phyloP scores from a whole-genome alignment of 2,329 filamentous ascomycete genomes.

The Capronia americana region DNA sequence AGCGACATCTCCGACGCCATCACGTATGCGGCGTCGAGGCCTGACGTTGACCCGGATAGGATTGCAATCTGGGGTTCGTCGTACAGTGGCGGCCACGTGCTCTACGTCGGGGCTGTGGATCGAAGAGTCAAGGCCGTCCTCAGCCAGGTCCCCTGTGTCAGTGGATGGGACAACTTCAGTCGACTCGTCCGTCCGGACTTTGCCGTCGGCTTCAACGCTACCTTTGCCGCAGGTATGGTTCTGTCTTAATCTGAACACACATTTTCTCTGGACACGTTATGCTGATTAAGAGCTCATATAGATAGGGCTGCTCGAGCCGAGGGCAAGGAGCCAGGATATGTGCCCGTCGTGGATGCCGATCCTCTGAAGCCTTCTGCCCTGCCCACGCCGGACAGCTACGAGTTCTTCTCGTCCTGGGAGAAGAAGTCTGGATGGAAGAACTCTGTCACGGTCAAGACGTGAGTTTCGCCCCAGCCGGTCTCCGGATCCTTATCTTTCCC shows the following conservation, averaged over 20 bases:
- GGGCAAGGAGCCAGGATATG: slow-evolving; percentile 42
- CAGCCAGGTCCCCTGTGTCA: slow-evolving; percentile 47
- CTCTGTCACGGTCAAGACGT: slow-evolving; percentile 47
- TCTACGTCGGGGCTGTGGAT: slow-evolving; percentile 49
- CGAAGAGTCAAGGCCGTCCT: slow-evolving; percentile 50
- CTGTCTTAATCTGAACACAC: neutral
- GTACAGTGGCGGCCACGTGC: slow-evolving; percentile 50
- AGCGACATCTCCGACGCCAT: slow-evolving; percentile 49
- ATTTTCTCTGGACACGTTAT: neutral
- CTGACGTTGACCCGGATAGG: slow-evolving; percentile 42
- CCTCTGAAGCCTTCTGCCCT: slow-evolving; percentile 43
- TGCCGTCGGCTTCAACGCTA: slow-evolving; percentile 39
- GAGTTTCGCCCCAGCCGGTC: slow-evolving; percentile 10
- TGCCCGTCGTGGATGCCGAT: slow-evolving; percentile 46
- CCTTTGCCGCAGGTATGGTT: slow-evolving; percentile 41
- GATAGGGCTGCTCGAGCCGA: slow-evolving; percentile 42
- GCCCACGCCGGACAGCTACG: slow-evolving; percentile 46
- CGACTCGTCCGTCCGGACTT: slow-evolving; percentile 46
- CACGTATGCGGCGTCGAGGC: slow-evolving; percentile 42
- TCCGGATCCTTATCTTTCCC: neutral
- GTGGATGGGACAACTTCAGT: slow-evolving; percentile 48
- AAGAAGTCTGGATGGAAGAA: slow-evolving; percentile 49
- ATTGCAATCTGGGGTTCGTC: slow-evolving; percentile 51
- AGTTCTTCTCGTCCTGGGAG: slow-evolving; percentile 46
- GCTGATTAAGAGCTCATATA: slow-evolving; percentile 18